phyloP scores from a whole-genome alignment of 352 stramenopile genomes.

The Globisporangium nagaii region DNA sequence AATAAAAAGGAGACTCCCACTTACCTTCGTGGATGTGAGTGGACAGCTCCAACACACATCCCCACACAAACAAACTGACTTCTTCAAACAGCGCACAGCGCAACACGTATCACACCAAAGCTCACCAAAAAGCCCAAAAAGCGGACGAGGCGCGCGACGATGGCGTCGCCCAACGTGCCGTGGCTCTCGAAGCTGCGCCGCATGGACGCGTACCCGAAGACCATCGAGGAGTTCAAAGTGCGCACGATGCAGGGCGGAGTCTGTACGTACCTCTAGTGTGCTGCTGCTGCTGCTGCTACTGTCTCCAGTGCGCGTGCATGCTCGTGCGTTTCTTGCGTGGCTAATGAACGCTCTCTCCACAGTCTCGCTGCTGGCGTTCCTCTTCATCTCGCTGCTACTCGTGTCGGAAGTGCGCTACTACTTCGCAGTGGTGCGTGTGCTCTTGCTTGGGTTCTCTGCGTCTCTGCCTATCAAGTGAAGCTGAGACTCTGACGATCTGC shows the following conservation, averaged over 20 bases:
- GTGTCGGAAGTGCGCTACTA: slow-evolving; percentile 77
- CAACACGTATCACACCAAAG: too few species aligned
- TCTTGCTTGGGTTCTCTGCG: neutral
- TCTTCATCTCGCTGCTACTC: slow-evolving; percentile 58
- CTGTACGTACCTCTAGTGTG: slow-evolving; percentile 40
- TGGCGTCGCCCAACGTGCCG: slow-evolving; percentile 5
- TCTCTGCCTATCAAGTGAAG: too few species aligned
- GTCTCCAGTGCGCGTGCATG: too few species aligned
- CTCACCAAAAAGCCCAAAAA: too few species aligned
- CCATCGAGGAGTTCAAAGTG: slow-evolving; percentile 87
- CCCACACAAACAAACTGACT: too few species aligned
- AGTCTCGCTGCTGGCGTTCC: slow-evolving; percentile 74
- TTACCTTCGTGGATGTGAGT: too few species aligned
- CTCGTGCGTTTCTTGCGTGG: neutral
- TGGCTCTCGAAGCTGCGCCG: slow-evolving; percentile 27
- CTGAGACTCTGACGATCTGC: too few species aligned
- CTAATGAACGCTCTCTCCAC: neutral
- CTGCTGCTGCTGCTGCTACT: neutral
- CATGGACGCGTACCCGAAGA: slow-evolving; percentile 84
- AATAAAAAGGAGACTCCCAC: too few species aligned
- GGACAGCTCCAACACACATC: too few species aligned
- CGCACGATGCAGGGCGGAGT: slow-evolving; percentile 74
- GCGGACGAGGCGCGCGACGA: too few species aligned
- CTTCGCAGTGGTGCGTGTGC: slow-evolving; percentile 37
- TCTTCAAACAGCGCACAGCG: too few species aligned